Evolutionary conservation across 1,284 basidiomycete genomes (phyloP).

Genomic region (Malassezia vespertilionis): DNA sequence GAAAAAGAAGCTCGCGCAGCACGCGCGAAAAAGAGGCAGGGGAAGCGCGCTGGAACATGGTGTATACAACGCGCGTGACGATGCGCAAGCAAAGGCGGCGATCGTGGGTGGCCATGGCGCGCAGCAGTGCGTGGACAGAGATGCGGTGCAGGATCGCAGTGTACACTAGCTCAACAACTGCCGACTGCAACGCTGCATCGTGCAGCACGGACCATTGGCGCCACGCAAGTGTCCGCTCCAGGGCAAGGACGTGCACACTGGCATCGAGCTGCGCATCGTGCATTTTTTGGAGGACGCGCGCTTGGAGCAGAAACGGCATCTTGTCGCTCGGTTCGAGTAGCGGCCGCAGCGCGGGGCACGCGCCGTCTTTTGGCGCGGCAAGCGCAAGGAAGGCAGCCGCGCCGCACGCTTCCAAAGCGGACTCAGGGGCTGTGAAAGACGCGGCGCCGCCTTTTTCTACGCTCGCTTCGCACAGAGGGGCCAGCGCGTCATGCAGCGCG

Average conservation of each 20-base stretch:
- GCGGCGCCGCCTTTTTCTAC: too few relatives aligned
- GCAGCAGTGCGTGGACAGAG: neutral
- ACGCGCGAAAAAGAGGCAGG: too few relatives aligned
- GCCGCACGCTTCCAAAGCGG: slow-evolving; percentile 38
- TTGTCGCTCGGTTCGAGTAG: slow-evolving; percentile 28
- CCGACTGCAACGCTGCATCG: slow-evolving; percentile 17
- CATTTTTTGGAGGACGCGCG: slow-evolving; percentile 38
- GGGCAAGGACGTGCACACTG: neutral
- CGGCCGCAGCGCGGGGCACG: slow-evolving; percentile 9
- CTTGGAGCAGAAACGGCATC: slow-evolving; percentile 41
- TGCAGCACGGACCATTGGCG: slow-evolving; percentile 15
- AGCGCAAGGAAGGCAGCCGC: slow-evolving; percentile 26
- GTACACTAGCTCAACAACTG: slow-evolving; percentile 25
- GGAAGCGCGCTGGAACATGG: neutral
- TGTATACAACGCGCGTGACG: neutral
- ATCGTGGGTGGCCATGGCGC: neutral
- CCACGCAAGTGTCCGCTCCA: slow-evolving; percentile 14
- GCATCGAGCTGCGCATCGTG: slow-evolving; percentile 19
- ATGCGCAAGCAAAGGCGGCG: slow-evolving; percentile 5
- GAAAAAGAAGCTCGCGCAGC: neutral
- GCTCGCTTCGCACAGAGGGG: too few relatives aligned
- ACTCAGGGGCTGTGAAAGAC: slow-evolving; percentile 33
- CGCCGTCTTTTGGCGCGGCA: too few relatives aligned
- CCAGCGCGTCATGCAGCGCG: too few relatives aligned
- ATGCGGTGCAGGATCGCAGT: neutral